These are phyloP conservation scores for Neofusicoccum umdonicola DNA, from an alignment of 2,329 filamentous ascomycete genomes.

Conservation along the genomic window DNA sequence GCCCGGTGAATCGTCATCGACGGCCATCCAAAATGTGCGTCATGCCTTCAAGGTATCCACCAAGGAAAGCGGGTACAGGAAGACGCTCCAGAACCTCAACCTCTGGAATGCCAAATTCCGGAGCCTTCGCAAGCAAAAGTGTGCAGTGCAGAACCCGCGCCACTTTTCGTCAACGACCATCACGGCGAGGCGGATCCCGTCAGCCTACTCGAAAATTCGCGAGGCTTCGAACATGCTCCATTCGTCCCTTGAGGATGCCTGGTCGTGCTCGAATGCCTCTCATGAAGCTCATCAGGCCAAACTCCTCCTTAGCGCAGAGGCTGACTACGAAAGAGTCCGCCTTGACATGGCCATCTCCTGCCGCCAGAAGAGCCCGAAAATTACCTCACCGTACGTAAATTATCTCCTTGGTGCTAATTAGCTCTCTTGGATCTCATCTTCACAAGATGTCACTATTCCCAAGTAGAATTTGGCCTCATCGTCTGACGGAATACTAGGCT, in stretches of 20 bases:
- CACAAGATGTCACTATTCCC: too few relatives aligned
- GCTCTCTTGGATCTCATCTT: too few relatives aligned
- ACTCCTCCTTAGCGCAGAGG: conserved; percentile 26
- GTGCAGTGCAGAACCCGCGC: conserved; percentile 14
- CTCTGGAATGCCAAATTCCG: conserved; percentile 19
- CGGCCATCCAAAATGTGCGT: background rate
- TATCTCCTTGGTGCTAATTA: too few relatives aligned
- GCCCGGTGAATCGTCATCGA: background rate
- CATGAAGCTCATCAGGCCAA: conserved; percentile 27
- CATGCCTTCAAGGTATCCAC: conserved; percentile 17
- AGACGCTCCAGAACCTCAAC: conserved; percentile 16
- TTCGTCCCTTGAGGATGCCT: conserved; percentile 25
- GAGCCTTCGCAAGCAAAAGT: conserved; percentile 13
- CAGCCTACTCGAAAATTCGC: conserved; percentile 18
- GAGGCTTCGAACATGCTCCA: conserved; percentile 24
- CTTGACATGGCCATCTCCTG: conserved; percentile 29
- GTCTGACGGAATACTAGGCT: background rate
- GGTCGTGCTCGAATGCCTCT: conserved; percentile 23
- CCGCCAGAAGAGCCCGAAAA: conserved; percentile 12
- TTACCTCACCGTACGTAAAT: background rate
- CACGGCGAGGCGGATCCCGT: background rate
- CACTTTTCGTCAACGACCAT: conserved; percentile 14
- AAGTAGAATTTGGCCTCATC: too few relatives aligned
- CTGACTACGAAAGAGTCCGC: conserved; percentile 20
- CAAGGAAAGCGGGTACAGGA: conserved; percentile 16